Conservation (phyloP, 192 early-diverging fungal genomes). For the Podochytrium sp. region DNA sequence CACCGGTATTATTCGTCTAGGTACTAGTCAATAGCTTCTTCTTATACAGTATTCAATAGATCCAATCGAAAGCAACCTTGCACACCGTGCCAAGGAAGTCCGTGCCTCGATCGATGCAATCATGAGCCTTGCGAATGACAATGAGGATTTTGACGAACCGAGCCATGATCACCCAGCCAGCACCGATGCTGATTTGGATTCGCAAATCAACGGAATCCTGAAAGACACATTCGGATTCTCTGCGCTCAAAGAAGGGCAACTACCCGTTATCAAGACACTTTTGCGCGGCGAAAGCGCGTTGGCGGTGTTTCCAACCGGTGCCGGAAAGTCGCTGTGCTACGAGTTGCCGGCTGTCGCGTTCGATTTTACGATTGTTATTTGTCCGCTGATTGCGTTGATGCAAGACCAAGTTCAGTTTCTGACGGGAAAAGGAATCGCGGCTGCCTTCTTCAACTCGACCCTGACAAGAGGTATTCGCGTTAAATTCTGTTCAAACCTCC, state of each 20-base stretch:
- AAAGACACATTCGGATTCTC: neutral
- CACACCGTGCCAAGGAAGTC: neutral
- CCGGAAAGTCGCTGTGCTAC: slow-evolving; percentile 72
- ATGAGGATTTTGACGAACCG: neutral
- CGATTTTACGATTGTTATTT: slow-evolving; percentile 69
- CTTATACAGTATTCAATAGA: neutral
- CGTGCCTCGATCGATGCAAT: neutral
- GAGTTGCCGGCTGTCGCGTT: slow-evolving; percentile 66
- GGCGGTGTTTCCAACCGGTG: slow-evolving; percentile 85
- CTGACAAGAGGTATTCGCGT: neutral
- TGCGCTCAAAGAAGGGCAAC: slow-evolving; percentile 72
- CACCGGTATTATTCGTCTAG: neutral
- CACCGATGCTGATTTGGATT: neutral
- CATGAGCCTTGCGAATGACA: neutral
- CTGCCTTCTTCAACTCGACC: slow-evolving; percentile 57
- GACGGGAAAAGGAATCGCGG: slow-evolving; percentile 56
- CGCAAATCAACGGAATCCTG: neutral
- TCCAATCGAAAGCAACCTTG: neutral
- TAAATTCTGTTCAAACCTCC: neutral
- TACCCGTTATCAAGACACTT: slow-evolving; percentile 78
- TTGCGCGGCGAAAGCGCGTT: slow-evolving; percentile 73
- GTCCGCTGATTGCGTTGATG: slow-evolving; percentile 77
- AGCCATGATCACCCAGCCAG: neutral
- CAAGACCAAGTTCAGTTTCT: slow-evolving; percentile 73
- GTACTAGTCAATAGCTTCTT: neutral